Percentiles rank a stretch among this genome's conserved stretches.
phyloP scores from a whole-genome alignment of 306 rosid genomes.

The Heteromeles arbutifolia region DNA sequence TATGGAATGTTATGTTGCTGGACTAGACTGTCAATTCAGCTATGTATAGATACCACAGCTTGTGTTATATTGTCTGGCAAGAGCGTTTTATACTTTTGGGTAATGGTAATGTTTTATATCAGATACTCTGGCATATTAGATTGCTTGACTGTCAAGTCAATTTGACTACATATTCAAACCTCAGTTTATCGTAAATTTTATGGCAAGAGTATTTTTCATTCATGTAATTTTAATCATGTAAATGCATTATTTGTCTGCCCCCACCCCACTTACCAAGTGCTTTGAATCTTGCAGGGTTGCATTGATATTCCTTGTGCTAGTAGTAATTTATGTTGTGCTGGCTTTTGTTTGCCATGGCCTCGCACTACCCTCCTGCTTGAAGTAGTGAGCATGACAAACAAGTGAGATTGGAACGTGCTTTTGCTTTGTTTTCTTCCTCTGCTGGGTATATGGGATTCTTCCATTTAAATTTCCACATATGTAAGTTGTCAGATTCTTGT shows the following conservation, averaged over 20 bases:
- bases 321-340: conserved; percentile 57
- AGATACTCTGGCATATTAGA: background rate
- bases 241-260: background rate
- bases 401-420: conserved; percentile 20
- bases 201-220: background rate
- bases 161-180: background rate
- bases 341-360: conserved; percentile 94
- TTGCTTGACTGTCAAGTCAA: background rate
- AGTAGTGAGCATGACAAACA: conserved; percentile 35
- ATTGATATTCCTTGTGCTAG: conserved; percentile 64
- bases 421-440: background rate
- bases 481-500: conserved; percentile 22
- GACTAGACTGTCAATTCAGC: background rate
- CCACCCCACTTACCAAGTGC: conserved; percentile 15
- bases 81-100: background rate
- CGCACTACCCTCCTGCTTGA: conserved; percentile 62
- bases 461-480: conserved; percentile 18
- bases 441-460: conserved; percentile 28
- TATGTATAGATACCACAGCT: background rate
- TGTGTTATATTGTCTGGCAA: background rate
- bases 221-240: background rate
- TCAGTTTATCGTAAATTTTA: background rate
- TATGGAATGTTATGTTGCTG: background rate
- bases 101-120: background rate
- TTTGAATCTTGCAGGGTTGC: conserved; percentile 64